Percentiles rank a stretch among this genome's conserved stretches.
These are phyloP conservation scores for Lophium mytilinum DNA, from an alignment of 495 filamentous ascomycete species.

Conservation along the genomic window DNA sequence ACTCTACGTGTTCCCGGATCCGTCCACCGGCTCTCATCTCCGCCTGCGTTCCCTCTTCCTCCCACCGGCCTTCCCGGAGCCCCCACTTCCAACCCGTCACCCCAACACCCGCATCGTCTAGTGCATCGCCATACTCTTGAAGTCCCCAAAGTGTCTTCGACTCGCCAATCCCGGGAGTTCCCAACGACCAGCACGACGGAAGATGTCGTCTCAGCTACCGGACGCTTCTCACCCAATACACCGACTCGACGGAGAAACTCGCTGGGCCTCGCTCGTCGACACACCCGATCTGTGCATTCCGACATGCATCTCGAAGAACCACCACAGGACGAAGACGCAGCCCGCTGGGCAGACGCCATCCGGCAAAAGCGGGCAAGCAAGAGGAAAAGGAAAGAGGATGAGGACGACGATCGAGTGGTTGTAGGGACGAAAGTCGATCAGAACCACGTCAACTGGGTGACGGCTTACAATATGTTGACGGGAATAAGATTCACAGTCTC, in stretches of 20 bases:
- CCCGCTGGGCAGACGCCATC: conserved; percentile 86
- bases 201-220: conserved; percentile 60
- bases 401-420: conserved; percentile 82
- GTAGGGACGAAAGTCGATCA: conserved; percentile 99
- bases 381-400: conserved; percentile 71
- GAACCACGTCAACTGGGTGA: conserved; percentile 95
- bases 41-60: conserved; percentile 49
- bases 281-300: conserved; percentile 76
- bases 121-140: conserved; percentile 88
- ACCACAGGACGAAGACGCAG: conserved; percentile 79
- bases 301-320: conserved; percentile 77
- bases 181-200: conserved; percentile 46
- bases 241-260: conserved; percentile 64
- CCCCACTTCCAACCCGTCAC: conserved; percentile 37
- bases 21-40: conserved; percentile 68
- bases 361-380: conserved; percentile 82
- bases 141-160: conserved; percentile 59
- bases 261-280: conserved; percentile 65
- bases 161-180: conserved; percentile 47
- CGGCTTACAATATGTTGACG: conserved; percentile 98
- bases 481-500: conserved; percentile 97
- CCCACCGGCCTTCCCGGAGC: conserved; percentile 34
- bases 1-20: conserved; percentile 34
- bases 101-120: conserved; percentile 42
- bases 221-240: conserved; percentile 75